These are phyloP conservation scores for Hypomontagnella monticulosa DNA, from an alignment of 495 filamentous ascomycete genomes.

Conservation along the genomic window DNA sequence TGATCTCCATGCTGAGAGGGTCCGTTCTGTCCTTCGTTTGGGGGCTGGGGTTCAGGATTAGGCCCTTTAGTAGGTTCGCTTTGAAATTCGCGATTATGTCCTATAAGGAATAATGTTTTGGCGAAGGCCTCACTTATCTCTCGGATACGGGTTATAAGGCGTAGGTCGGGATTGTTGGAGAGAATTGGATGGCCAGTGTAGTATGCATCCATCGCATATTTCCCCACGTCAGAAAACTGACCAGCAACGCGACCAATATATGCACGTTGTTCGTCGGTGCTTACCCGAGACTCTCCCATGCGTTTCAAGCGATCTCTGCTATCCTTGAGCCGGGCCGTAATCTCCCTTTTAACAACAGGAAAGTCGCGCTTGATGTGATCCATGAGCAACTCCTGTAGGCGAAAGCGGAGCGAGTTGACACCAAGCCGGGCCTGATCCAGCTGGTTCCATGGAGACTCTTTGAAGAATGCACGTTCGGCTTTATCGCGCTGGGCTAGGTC, in stretches of 20 bases:
- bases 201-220: constrained; percentile 38
- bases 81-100: constrained; percentile 49
- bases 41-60: background rate
- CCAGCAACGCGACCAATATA: constrained; percentile 52
- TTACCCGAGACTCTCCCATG: constrained; percentile 4
- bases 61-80: background rate
- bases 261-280: constrained; percentile 40
- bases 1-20: no score
- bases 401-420: constrained; percentile 17
- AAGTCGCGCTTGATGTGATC: constrained; percentile 11
- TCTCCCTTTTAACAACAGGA: constrained; percentile 15
- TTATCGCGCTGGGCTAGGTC: constrained; percentile 36
- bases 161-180: constrained; percentile 34
- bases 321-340: background rate
- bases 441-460: constrained; percentile 13
- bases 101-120: constrained; percentile 44
- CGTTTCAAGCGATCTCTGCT: background rate
- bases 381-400: constrained; percentile 27
- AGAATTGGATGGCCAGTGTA: constrained; percentile 54
- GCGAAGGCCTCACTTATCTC: constrained; percentile 53
- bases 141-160: constrained; percentile 54
- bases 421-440: constrained; percentile 22
- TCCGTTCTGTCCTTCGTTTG: background rate
- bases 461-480: constrained; percentile 47
- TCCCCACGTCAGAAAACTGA: constrained; percentile 49